Base-by-base conservation (phyloP, 352 stramenopile species). In the Pythium inflatum region DNA sequence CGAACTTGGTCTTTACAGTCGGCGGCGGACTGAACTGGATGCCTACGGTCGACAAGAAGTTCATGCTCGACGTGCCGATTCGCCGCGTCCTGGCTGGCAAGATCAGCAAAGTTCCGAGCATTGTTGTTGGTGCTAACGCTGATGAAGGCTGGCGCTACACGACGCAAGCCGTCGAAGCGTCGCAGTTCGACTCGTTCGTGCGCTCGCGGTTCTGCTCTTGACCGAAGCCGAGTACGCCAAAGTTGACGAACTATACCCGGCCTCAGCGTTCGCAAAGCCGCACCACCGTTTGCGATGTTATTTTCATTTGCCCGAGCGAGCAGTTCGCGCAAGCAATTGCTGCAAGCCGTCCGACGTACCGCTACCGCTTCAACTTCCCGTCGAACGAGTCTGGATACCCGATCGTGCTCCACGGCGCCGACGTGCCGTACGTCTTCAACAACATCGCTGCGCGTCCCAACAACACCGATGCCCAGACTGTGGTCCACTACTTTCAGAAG, bases 351-450 rank as follows among this genome's bases (percentile, higher is more conserved):
- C 45, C 54, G 25, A 50, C 48, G 6, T 71, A 57, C n/a, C 65
- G 56, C 55, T 71, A 71, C 56, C 65, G 56, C 5, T 71, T 57
- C 65, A 71, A 71, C 56, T 13, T 36, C 3, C 22, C 65, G 0
- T 12, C 31, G n/a, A 50, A 7, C 20, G n/a, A 12, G 16, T 2
- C 28, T n/a, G 62, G 62, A 0, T 7, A 16, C 1, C 31, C 53
- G 8, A 30, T 70, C 11, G 63, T 34, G 14, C 3, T 66, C 27
- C 65, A 71, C 56, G 24, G 33, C 5, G 38, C 24, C 1, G 65
- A 71, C 3, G 2, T 66, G 5, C 20, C 40, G 22, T 65, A 49
- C 40, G 65, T 71, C 1, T 71, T 71, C 34, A 61, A 61, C 65
- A 31, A 57, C 7, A 40, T 58, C 12, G 7, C 18, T 3, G 16